phyloP scores from a whole-genome alignment of 2,329 filamentous ascomycete species.

The Neocatenulostroma microsporum region DNA sequence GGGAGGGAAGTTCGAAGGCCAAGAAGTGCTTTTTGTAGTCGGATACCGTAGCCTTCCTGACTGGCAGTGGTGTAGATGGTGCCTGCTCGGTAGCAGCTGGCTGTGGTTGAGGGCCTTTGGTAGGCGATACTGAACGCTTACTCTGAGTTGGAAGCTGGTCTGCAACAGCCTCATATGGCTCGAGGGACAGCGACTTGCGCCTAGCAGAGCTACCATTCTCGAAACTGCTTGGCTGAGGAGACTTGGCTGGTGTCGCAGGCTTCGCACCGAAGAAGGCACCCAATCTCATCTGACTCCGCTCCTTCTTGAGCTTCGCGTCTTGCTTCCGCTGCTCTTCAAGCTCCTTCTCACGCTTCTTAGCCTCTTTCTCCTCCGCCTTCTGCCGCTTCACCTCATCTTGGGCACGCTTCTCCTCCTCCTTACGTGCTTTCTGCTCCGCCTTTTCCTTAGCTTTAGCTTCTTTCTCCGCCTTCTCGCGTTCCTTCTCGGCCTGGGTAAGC shows the following conservation, averaged over 20 bases:
- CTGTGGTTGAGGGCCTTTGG: slow-evolving; percentile 15
- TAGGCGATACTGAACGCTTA: slow-evolving; percentile 21
- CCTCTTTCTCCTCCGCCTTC: slow-evolving; percentile 33
- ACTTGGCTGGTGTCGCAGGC: slow-evolving; percentile 28
- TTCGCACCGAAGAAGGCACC: slow-evolving; percentile 39
- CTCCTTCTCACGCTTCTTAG: slow-evolving; percentile 36
- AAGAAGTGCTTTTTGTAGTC: slow-evolving; percentile 60
- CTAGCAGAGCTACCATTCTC: slow-evolving; percentile 20
- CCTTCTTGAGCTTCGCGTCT: slow-evolving; percentile 25
- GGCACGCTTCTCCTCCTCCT: slow-evolving; percentile 29
- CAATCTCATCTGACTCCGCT: slow-evolving; percentile 30
- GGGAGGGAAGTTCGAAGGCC: slow-evolving; percentile 68
- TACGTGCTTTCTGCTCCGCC: slow-evolving; percentile 36
- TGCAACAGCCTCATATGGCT: slow-evolving; percentile 23
- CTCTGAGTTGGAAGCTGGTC: slow-evolving; percentile 18
- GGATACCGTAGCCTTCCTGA: slow-evolving; percentile 25
- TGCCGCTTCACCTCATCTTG: slow-evolving; percentile 26
- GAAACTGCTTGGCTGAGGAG: slow-evolving; percentile 7
- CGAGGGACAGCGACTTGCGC: slow-evolving; percentile 29
- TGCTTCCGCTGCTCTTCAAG: slow-evolving; percentile 23
- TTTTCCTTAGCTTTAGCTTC: slow-evolving; percentile 36
- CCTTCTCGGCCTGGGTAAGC: slow-evolving; percentile 37
- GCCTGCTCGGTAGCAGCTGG: slow-evolving; percentile 6
- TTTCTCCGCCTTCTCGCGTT: slow-evolving; percentile 33
- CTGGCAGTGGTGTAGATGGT: slow-evolving; percentile 6